Conservation (phyloP, 768 basidiomycete genomes). For the Fomitopsis pulvina region DNA sequence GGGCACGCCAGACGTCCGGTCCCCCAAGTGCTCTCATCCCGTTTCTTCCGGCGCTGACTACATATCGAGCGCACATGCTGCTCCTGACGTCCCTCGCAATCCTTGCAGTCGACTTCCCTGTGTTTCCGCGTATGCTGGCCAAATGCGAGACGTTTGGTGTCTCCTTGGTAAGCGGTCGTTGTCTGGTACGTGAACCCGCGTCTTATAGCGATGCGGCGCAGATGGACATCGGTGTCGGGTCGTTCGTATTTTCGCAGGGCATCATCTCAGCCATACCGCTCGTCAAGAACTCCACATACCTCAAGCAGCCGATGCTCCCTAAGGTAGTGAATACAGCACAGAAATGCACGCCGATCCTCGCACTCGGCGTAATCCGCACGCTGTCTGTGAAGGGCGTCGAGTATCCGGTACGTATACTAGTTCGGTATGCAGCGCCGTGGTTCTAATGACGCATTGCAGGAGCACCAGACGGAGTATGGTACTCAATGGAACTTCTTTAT, state of each 20-base stretch:
- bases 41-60: slow-evolving; percentile 72
- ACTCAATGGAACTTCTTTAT: slow-evolving; percentile 99
- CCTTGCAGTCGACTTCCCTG: slow-evolving; percentile 90
- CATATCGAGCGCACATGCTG: slow-evolving; percentile 94
- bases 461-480: slow-evolving; percentile 95
- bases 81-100: slow-evolving; percentile 87
- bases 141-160: slow-evolving; percentile 95
- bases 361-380: slow-evolving; percentile 72
- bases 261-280: slow-evolving; percentile 83
- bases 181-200: neutral
- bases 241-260: slow-evolving; percentile 96
- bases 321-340: slow-evolving; percentile 47
- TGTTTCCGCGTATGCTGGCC: slow-evolving; percentile 82
- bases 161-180: slow-evolving; percentile 60
- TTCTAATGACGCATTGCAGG: slow-evolving; percentile 36
- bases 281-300: slow-evolving; percentile 52
- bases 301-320: slow-evolving; percentile 39
- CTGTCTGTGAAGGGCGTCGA: slow-evolving; percentile 86
- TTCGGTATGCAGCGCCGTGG: slow-evolving; percentile 1
- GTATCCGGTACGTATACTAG: slow-evolving; percentile 68
- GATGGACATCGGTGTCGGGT: slow-evolving; percentile 99
- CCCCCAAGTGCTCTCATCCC: slow-evolving; percentile 11
- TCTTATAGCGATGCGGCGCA: slow-evolving; percentile 28
- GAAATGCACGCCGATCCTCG: slow-evolving; percentile 61
- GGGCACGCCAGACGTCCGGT: neutral